Percentiles rank a stretch among this genome's conserved stretches.
phyloP scores from a whole-genome alignment of 2,329 filamentous ascomycete species.

The Xylariaceae sp. region DNA sequence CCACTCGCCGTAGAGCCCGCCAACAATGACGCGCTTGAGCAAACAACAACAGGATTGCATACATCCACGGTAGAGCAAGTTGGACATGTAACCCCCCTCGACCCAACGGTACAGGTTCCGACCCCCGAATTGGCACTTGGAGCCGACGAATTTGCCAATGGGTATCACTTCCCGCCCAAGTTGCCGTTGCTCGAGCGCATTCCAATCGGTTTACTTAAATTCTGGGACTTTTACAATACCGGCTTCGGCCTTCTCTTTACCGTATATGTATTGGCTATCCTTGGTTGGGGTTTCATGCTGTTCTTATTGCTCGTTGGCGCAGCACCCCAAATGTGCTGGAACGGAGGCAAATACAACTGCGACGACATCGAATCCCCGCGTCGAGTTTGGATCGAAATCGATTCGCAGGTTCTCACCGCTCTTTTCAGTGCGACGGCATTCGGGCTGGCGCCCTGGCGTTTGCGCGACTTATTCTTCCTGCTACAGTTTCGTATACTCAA shows the following conservation, averaged over 20 bases:
- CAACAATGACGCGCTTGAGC: constrained; percentile 2
- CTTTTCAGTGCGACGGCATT: constrained; percentile 86
- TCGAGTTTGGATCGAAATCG: constrained; percentile 79
- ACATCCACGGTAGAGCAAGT: constrained; percentile 19
- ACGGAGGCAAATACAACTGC: constrained; percentile 49
- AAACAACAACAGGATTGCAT: constrained; percentile 20
- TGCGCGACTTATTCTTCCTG: constrained; percentile 72
- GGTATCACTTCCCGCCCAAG: constrained; percentile 60
- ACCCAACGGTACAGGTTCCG: constrained; percentile 19
- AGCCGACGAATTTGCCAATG: constrained; percentile 50
- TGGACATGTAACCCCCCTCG: constrained; percentile 18
- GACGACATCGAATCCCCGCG: constrained; percentile 69
- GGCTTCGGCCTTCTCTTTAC: constrained; percentile 71
- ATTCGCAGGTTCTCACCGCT: constrained; percentile 76
- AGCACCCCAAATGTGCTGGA: constrained; percentile 63
- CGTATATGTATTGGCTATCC: constrained; percentile 73
- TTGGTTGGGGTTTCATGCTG: constrained; percentile 89
- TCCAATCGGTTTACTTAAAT: constrained; percentile 52
- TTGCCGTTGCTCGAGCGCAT: constrained; percentile 56
- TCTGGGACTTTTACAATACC: constrained; percentile 69
- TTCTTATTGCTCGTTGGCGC: constrained; percentile 78
- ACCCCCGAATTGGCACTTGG: constrained; percentile 20
- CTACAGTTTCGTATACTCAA: constrained; percentile 56
- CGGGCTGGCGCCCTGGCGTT: constrained; percentile 77
- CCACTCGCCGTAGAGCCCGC: not conserved